phyloP scores from a whole-genome alignment of 768 basidiomycete species.

The Pleurotus citrinopileatus region DNA sequence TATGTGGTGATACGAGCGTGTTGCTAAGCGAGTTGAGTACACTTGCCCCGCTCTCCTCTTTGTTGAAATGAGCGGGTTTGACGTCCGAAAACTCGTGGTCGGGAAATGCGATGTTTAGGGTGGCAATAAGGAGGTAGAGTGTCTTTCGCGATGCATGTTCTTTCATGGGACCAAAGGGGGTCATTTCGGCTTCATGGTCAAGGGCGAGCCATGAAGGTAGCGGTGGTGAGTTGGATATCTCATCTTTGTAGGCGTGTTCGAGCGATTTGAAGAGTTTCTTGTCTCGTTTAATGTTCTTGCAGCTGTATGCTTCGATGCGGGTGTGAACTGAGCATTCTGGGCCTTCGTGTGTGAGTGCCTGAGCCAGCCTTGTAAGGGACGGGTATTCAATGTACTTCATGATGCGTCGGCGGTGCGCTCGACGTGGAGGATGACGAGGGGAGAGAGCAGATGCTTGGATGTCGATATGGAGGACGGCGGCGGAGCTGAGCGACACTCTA shows the following conservation, averaged over 20 bases:
- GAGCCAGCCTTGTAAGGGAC: conserved; percentile 72
- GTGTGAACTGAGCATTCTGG: conserved; percentile 88
- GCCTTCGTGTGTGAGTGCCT: conserved; percentile 81
- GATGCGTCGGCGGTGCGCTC: neutral
- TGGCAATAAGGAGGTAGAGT: conserved; percentile 92
- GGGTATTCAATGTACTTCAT: conserved; percentile 93
- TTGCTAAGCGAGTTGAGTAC: conserved; percentile 85
- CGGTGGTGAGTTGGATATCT: conserved; percentile 80
- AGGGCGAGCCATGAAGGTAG: conserved; percentile 76
- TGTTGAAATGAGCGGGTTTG: conserved; percentile 84
- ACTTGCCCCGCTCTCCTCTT: conserved; percentile 74
- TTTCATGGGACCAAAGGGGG: conserved; percentile 90
- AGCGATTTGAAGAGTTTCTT: conserved; percentile 93
- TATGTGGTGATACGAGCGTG: conserved; percentile 73
- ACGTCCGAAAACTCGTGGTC: conserved; percentile 97
- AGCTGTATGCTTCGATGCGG: conserved; percentile 94
- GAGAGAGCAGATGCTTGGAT: conserved; percentile 1
- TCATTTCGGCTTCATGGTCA: conserved; percentile 69
- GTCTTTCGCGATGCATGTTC: conserved; percentile 85
- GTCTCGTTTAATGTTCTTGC: conserved; percentile 97
- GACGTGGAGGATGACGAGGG: neutral
- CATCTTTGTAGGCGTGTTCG: conserved; percentile 83
- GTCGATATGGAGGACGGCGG: conserved; percentile 9
- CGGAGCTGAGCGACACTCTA: neutral
- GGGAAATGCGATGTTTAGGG: conserved; percentile 95